Base-by-base conservation (phyloP, 345 rosid genomes). In the Jatropha curcas region DNA sequence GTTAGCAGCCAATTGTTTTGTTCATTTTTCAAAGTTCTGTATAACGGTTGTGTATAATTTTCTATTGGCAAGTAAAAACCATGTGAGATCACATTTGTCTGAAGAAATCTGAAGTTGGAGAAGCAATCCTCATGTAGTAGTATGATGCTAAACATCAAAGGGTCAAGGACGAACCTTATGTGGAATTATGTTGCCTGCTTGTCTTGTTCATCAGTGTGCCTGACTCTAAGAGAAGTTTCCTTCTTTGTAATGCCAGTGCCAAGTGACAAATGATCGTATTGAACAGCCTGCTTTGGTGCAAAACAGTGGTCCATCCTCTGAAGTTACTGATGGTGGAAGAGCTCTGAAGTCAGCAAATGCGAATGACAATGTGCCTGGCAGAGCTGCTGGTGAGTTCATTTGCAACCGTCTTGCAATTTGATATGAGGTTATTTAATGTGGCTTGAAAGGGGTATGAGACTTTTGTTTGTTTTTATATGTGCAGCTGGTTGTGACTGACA, bases 401-500 rank as follows among this genome's bases (percentile, higher is more conserved):
- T 3, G 27, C 35, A 13, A 60, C 34, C 31, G 34, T 0, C 31
- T 39, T 53, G 28, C 30, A 48, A n/a, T 63, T 14, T 24, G n/a
- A 1, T 46, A 14, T 45, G 22, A 48, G 48, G 20, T 65, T 17
- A 16, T 22, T 67, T 48, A 22, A 50, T 75, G 14, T 28, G 27
- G 59, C 31, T 41, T 22, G 58, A 20, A 41, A 55, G 55, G 57
- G 27, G 17, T 24, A 46, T 30, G 19, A 30, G 63, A 3, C 63
- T 22, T 33, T 48, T 41, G 27, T 51, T 33, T 41, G 19, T 51
- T 34, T 41, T 52, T 70, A 4, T 46, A 48, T 62, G n/a, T 55
- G 76, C 72, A 63, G 82, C 80, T 75, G 88, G 69, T 73, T 68
- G 63, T 50, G 72, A 76, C 62, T 76, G 71, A 64, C 33, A 70